Evolutionary conservation across 2,329 filamentous ascomycete genomes (phyloP).

Genomic region (Penicillium griseofulvum): DNA sequence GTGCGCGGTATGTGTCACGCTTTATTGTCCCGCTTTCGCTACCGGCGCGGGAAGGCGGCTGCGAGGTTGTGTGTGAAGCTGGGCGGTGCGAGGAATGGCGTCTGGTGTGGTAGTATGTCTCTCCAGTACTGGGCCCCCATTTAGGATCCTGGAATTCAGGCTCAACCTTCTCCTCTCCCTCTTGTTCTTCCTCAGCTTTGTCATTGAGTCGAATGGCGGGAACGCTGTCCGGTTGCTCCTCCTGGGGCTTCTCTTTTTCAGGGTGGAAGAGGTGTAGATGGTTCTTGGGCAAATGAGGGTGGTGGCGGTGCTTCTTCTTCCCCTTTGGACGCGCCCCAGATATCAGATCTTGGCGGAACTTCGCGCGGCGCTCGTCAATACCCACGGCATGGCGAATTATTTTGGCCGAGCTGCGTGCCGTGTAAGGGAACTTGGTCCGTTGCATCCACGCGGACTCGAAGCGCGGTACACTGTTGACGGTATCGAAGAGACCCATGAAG

Average conservation of each 20-base stretch:
- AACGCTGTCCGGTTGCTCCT: constrained; percentile 19
- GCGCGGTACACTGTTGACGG: constrained; percentile 73
- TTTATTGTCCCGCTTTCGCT: constrained; percentile 13
- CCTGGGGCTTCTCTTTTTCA: constrained; percentile 3
- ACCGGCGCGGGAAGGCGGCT: constrained; percentile 5
- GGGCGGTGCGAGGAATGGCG: constrained; percentile 5
- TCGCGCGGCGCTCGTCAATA: constrained; percentile 58
- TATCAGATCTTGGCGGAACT: constrained; percentile 58
- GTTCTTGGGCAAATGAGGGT: constrained; percentile 20
- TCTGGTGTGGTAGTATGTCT: constrained; percentile 32
- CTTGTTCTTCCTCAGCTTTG: constrained; percentile 4
- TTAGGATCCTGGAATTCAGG: constrained; percentile 3
- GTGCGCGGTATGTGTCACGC: constrained; percentile 30
- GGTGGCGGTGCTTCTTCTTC: constrained; percentile 20
- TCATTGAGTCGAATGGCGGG: constrained; percentile 36
- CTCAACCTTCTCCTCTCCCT: constrained; percentile 1
- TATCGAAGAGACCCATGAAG: constrained; percentile 78
- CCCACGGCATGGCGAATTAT: constrained; percentile 58
- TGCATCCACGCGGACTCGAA: constrained; percentile 74
- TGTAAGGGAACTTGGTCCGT: constrained; percentile 68
- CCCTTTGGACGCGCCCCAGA: constrained; percentile 39
- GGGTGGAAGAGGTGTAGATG: constrained; percentile 24
- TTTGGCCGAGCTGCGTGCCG: constrained; percentile 53
- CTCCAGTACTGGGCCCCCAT: constrained; percentile 19
- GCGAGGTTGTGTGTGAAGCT: constrained; percentile 17